Conservation (phyloP, 2,329 filamentous ascomycete genomes). For the Diaporthe batatas region DNA sequence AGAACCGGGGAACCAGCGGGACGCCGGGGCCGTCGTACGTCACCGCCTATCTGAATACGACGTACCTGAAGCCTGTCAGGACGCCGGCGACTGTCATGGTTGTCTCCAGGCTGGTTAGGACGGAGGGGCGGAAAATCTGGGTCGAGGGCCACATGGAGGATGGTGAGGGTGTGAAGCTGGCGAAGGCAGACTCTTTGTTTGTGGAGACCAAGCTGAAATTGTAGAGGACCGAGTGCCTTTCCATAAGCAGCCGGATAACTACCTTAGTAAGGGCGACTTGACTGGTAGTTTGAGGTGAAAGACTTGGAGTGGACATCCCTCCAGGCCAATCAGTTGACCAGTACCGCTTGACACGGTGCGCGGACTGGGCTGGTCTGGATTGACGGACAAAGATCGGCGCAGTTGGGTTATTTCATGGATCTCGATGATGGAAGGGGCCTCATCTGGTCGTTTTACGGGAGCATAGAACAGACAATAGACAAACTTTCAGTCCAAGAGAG, state of each 20-base stretch:
- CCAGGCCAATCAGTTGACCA: background rate
- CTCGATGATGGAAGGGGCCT: background rate
- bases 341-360: too few relatives aligned
- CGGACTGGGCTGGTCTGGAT: too few relatives aligned
- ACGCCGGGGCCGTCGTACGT: slow-evolving; percentile 50
- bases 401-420: too few relatives aligned
- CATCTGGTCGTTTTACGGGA: fast-evolving
- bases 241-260: fast-evolving
- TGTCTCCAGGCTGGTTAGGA: slow-evolving; percentile 57
- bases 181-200: slow-evolving; percentile 68
- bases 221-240: background rate
- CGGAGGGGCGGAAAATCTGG: slow-evolving; percentile 68
- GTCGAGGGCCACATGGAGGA: slow-evolving; percentile 63
- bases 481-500: background rate
- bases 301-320: background rate
- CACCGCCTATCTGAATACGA: slow-evolving; percentile 68
- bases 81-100: slow-evolving; percentile 64
- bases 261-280: too few relatives aligned
- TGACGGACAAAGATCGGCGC: background rate
- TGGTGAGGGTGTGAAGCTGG: slow-evolving; percentile 60
- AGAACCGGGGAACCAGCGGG: slow-evolving; percentile 37
- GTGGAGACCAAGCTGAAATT: slow-evolving; percentile 48
- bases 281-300: too few relatives aligned
- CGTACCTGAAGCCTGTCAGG: slow-evolving; percentile 64
- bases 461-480: background rate